Base-by-base conservation (phyloP, 2,329 filamentous ascomycete species). In the Neoarthrinium moseri region DNA sequence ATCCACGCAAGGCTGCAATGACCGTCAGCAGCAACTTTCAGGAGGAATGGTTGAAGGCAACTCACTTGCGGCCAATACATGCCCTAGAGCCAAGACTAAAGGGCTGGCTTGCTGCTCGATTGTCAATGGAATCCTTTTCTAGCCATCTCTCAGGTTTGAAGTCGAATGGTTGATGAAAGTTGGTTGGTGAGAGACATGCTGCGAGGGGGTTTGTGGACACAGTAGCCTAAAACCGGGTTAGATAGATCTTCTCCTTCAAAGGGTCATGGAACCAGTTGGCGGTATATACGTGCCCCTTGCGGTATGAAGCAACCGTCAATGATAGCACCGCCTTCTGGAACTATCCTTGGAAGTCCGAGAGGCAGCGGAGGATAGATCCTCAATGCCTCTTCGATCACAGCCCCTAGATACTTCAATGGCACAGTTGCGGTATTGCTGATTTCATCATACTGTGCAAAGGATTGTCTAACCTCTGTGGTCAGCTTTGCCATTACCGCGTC, bases 91-190 rank as follows among this genome's bases (percentile, higher is more conserved):
- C 54, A 5, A 52, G 32, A 10, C 37, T 43, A 27, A 47, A 55
- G 1, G 54, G 52, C 20, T 54, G 54, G 22, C 40, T 52, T 5
- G 45, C 45, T 2, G 49, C 47, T 3, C 35, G 10, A 23, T n/a
- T 43, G 21, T 56, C 48, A 11, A 11, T 20, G 2, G 15, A 20
- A 10, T 46, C 42, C 10, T 35, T 22, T 10, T 34, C 45, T 6
- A 55, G 22, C 51, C 51, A 56, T 27, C 54, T 45, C 21, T 54
- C 49, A 18, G 51, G 54, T 13, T 47, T 50, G 22, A 54, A 55
- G 8, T 36, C 36, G 39, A 26, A 44, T 2, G 52, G 54, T 15
- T 54, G 39, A 18, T 37, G 15, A 38, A 55, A 56, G 35, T 55
- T 55, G 12, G 33, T 30, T 15, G 51, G 13, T 15, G 37, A 38